Evolutionary conservation across 331 rosid genomes (phyloP), one percentile per base, ranked within the genome.

Genomic region (Cucumis variabilis): DNA sequence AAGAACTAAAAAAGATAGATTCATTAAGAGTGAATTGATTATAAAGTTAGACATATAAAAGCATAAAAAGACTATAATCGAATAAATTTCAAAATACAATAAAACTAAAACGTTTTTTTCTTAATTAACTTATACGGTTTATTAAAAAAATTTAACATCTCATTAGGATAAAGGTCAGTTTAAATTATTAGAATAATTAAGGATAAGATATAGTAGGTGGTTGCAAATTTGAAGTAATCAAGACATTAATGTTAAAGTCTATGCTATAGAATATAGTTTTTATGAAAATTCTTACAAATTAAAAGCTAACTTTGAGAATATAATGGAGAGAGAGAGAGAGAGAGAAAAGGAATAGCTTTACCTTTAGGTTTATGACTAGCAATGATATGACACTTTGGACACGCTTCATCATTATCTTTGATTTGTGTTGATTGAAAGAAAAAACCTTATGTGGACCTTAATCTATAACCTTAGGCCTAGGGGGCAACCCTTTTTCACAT

Each of bases 331-430:
- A 77, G 65, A n/a, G 27, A 37, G 41, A 37, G 55, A 73, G 80
- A n/a, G 33, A 77, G 37, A 77, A 37, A n/a, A 16, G 60, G 14
- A 46, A 21, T 46, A 46, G 20, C 80, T 20, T 74, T 74, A 74
- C 41, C 55, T 73, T 74, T 74, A 41, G 81, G 55, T 44, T 8
- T 75, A 75, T 17, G 82, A 76, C 48, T 48, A 11, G 66, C 13
- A 44, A 44, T 80, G 85, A 79, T 9, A 23, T 30, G 71, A 82
- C 85, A 82, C 6, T 30, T 28, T 30, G 23, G 60, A 82, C 85
- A 82, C 85, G 85, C 85, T 82, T 82, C 85, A 82, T 82, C 85
- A 82, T 82, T 82, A 60, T 82, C 28, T 82, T 82, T 82, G 30
- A 82, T 82, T 82, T 82, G 30, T 60, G 71, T 82, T 82, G 28